Conservation (phyloP, 768 basidiomycete genomes). For the Suillus spraguei region DNA sequence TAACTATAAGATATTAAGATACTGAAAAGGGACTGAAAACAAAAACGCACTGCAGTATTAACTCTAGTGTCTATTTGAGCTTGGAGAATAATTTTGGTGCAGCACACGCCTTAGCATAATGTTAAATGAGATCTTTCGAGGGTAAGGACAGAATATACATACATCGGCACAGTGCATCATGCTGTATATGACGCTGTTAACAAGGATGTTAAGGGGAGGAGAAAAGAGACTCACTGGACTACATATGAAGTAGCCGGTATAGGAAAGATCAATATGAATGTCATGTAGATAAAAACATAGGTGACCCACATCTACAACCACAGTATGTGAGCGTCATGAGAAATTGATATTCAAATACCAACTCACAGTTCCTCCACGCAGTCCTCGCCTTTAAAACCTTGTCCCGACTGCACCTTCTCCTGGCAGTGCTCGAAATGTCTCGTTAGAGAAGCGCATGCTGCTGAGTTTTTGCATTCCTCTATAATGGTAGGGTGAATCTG, state of each 20-base stretch:
- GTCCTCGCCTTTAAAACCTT: slow-evolving; percentile 90
- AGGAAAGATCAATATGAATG: slow-evolving; percentile 25
- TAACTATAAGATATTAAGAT: not conserved
- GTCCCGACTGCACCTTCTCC: slow-evolving; percentile 79
- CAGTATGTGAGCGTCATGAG: slow-evolving; percentile 5
- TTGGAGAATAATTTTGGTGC: slow-evolving; percentile 85
- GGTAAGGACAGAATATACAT: slow-evolving; percentile 33
- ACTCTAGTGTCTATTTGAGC: slow-evolving; percentile 40
- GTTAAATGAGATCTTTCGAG: slow-evolving; percentile 10
- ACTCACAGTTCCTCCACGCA: slow-evolving; percentile 90
- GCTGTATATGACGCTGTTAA: slow-evolving; percentile 38
- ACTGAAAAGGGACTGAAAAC: no score
- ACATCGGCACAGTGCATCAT: slow-evolving; percentile 96
- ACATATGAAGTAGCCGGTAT: slow-evolving; percentile 17
- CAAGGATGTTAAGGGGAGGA: slow-evolving; percentile 7
- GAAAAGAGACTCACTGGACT: slow-evolving; percentile 66
- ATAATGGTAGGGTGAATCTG: slow-evolving; percentile 72
- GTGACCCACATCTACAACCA: slow-evolving; percentile 27
- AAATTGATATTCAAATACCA: not conserved
- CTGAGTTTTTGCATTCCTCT: slow-evolving; percentile 70
- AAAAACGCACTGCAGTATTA: slow-evolving; percentile 7
- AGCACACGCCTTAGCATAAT: slow-evolving; percentile 44
- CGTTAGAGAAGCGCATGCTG: slow-evolving; percentile 66
- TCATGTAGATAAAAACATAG: not conserved
- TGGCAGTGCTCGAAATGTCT: slow-evolving; percentile 92